These are phyloP conservation scores for Exophiala sp. DNA, from an alignment of 2,329 filamentous ascomycete genomes.

Conservation along the genomic window DNA sequence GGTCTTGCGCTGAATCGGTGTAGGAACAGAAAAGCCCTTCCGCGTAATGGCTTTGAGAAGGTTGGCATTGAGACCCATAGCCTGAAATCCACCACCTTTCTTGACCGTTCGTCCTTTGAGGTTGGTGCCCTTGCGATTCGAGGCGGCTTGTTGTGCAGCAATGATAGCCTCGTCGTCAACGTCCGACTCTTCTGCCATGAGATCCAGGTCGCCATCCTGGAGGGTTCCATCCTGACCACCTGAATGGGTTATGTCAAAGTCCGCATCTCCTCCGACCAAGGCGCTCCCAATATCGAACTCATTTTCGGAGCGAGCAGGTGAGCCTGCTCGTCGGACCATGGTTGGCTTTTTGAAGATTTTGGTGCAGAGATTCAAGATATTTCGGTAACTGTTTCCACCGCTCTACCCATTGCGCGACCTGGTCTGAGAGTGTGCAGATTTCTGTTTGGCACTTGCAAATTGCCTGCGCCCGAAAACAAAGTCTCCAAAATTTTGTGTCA, in stretches of 20 bases:
- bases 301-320: conserved; percentile 78
- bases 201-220: conserved; percentile 31
- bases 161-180: conserved; percentile 80
- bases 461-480: conserved; percentile 10
- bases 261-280: conserved; percentile 59
- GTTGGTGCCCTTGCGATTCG: conserved; percentile 77
- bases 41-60: conserved; percentile 84
- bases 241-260: conserved; percentile 38
- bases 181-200: conserved; percentile 47
- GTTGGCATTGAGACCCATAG: conserved; percentile 79
- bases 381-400: neutral
- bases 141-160: conserved; percentile 75
- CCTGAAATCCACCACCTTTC: conserved; percentile 94
- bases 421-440: neutral
- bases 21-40: conserved; percentile 94
- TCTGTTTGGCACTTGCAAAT: neutral
- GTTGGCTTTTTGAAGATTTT: neutral
- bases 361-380: neutral
- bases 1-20: conserved; percentile 93
- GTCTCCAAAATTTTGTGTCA: conserved; percentile 15
- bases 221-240: conserved; percentile 29
- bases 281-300: conserved; percentile 84
- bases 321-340: conserved; percentile 48
- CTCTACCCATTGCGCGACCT: neutral
- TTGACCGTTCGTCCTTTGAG: conserved; percentile 80